Evolutionary conservation across 2,329 filamentous ascomycete species (phyloP).

Genomic region (Colletotrichum cordylinicola): DNA sequence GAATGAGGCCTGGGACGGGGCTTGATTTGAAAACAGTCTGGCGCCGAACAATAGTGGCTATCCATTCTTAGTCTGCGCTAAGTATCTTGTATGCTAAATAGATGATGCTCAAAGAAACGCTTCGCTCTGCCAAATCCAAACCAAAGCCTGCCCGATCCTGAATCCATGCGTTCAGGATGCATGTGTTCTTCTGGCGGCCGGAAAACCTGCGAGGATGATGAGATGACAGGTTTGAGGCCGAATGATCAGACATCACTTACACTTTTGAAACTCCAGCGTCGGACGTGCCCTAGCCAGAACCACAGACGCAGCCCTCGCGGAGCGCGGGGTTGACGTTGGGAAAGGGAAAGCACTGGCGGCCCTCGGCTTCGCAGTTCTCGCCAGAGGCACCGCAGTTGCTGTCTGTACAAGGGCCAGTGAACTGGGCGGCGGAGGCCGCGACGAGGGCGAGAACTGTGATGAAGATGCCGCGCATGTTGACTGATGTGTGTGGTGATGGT

Average conservation of each 20-base stretch:
- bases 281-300: background rate
- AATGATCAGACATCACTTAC: background rate
- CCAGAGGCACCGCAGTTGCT: slow-evolving; percentile 7
- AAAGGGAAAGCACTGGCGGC: slow-evolving; percentile 17
- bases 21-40: background rate
- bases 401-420: slow-evolving; percentile 11
- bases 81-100: background rate
- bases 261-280: background rate
- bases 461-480: slow-evolving; percentile 4
- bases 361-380: slow-evolving; percentile 11
- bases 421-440: background rate
- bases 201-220: background rate
- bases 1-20: background rate
- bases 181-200: background rate
- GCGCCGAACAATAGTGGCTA: background rate
- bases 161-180: background rate
- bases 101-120: background rate
- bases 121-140: background rate
- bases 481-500: background rate
- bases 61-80: background rate
- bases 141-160: background rate
- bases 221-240: background rate
- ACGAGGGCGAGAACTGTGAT: background rate
- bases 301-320: slow-evolving; percentile 16
- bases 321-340: slow-evolving; percentile 14